These are phyloP conservation scores for Tolypocladium cylindrosporum DNA, from an alignment of 2,329 filamentous ascomycete genomes.

Conservation along the genomic window DNA sequence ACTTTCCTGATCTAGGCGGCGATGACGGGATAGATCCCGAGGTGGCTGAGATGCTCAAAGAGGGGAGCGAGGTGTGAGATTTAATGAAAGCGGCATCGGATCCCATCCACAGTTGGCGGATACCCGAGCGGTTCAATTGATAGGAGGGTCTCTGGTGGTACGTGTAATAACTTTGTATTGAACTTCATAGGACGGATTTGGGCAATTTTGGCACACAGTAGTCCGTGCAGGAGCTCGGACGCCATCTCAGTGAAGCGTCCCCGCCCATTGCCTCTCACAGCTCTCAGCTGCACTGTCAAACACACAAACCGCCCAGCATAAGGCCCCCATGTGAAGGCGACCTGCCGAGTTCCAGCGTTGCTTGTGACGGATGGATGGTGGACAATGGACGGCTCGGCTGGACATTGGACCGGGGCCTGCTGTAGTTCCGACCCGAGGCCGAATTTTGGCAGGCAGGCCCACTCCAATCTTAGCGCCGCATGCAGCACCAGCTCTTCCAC, in stretches of 20 bases:
- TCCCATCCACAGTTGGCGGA: not conserved
- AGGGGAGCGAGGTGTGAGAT: conserved; percentile 15
- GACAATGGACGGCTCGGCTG: not conserved
- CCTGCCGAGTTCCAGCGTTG: not conserved
- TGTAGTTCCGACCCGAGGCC: conserved; percentile 2
- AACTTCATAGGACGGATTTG: not conserved
- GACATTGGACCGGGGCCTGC: not conserved
- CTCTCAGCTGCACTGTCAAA: not conserved
- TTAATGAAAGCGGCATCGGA: not conserved
- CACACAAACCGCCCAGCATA: not conserved
- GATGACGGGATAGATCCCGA: conserved; percentile 48
- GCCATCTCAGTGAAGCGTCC: not conserved
- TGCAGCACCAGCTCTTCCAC: not conserved
- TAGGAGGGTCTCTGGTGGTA: not conserved
- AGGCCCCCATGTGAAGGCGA: not conserved
- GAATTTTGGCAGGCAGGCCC: not conserved
- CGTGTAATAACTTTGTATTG: not conserved
- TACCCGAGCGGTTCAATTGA: not conserved
- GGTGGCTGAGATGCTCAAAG: conserved; percentile 44
- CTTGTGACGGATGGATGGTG: not conserved
- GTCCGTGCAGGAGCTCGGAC: too few relatives aligned
- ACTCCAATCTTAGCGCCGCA: not conserved
- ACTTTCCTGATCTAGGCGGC: conserved; percentile 43
- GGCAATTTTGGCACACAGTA: not conserved
- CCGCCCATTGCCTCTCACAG: not conserved